These are phyloP conservation scores for Pseudogymnoascus sp. DNA, from an alignment of 2,329 filamentous ascomycete genomes.

Conservation along the genomic window DNA sequence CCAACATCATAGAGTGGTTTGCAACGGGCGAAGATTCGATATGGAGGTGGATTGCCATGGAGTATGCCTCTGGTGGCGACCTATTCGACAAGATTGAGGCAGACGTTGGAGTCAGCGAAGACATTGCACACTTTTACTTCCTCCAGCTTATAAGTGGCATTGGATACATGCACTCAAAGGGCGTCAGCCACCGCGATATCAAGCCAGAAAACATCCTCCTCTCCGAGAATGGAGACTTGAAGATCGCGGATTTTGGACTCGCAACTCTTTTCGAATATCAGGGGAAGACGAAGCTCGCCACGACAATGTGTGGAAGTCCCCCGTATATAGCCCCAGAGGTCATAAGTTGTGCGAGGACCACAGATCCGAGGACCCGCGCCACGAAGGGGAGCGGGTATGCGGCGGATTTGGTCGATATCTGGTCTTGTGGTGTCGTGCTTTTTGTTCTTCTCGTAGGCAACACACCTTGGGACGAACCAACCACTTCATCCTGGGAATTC, in stretches of 20 bases:
- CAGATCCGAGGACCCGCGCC: constrained; percentile 36
- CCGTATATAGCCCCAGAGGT: constrained; percentile 98
- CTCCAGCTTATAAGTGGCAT: constrained; percentile 83
- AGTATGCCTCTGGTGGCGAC: constrained; percentile 89
- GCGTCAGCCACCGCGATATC: constrained; percentile 84
- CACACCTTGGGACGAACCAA: constrained; percentile 95
- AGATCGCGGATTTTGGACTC: constrained; percentile 94
- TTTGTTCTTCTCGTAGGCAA: constrained; percentile 94
- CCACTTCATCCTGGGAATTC: constrained; percentile 78
- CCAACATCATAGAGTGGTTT: constrained; percentile 91
- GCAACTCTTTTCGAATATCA: constrained; percentile 90
- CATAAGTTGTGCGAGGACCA: constrained; percentile 42
- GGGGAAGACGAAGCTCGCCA: constrained; percentile 71
- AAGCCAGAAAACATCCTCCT: constrained; percentile 95
- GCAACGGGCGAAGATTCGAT: constrained; percentile 73
- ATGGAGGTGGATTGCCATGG: constrained; percentile 99
- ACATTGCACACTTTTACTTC: constrained; percentile 96
- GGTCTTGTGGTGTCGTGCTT: constrained; percentile 96
- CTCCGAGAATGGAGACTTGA: constrained; percentile 75
- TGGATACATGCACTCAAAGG: constrained; percentile 91
- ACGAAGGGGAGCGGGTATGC: constrained; percentile 54
- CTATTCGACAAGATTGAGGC: constrained; percentile 99
- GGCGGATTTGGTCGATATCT: constrained; percentile 81
- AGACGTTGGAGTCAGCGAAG: constrained; percentile 86
- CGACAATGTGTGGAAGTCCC: constrained; percentile 88